Conservation (phyloP, 2,329 filamentous ascomycete species). For the Xylogone sp. region DNA sequence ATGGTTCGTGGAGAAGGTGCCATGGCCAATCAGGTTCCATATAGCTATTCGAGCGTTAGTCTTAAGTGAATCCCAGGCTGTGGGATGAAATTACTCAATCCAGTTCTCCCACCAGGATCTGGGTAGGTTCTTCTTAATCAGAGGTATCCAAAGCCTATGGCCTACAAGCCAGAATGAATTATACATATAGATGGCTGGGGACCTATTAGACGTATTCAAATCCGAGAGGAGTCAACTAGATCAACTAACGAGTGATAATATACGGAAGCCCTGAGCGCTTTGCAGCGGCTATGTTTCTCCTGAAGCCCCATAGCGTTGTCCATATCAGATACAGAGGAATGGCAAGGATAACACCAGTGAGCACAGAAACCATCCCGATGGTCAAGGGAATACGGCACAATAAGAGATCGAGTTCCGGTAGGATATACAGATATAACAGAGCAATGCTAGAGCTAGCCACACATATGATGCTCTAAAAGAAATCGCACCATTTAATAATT, state of each 20-base stretch:
- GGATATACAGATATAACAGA: too few species aligned
- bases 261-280: constrained; percentile 50
- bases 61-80: not conserved
- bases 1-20: constrained; percentile 51
- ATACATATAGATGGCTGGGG: constrained; percentile 44
- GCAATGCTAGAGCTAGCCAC: too few species aligned
- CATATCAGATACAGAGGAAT: constrained; percentile 18
- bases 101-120: constrained; percentile 51
- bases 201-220: constrained; percentile 7
- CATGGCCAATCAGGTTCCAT: constrained; percentile 59
- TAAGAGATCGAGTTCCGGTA: not conserved
- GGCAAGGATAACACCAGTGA: constrained; percentile 14
- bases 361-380: constrained; percentile 17
- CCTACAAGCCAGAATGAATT: constrained; percentile 54
- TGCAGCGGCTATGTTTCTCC: constrained; percentile 44
- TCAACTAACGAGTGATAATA: constrained; percentile 46
- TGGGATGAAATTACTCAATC: constrained; percentile 47
- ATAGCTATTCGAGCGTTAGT: constrained; percentile 34
- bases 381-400: not conserved
- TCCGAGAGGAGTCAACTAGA: not conserved
- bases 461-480: too few species aligned
- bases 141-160: constrained; percentile 47
- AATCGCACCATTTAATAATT: too few species aligned
- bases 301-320: constrained; percentile 28
- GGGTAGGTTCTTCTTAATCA: constrained; percentile 52